phyloP scores from a whole-genome alignment of 2,329 filamentous ascomycete genomes.

The Paecilomyces dactylethromorphus region DNA sequence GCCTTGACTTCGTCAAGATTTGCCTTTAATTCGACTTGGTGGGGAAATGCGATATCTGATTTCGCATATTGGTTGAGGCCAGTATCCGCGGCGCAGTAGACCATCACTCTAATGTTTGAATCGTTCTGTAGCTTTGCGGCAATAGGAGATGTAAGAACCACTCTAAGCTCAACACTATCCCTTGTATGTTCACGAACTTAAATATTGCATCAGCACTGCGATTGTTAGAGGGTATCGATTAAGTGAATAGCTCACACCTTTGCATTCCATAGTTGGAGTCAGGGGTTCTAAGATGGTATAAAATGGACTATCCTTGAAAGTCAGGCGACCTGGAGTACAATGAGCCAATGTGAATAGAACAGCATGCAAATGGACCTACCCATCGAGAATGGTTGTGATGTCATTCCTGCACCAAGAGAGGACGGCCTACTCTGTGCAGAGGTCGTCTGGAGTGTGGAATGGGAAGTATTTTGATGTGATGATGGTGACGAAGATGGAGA shows the following conservation, averaged over 20 bases:
- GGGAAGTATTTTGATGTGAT: conserved; percentile 18
- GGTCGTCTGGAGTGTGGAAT: conserved; percentile 15
- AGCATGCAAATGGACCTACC: conserved; percentile 15
- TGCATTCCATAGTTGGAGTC: conserved; percentile 60
- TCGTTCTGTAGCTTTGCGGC: conserved; percentile 55
- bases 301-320: conserved; percentile 77
- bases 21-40: conserved; percentile 86
- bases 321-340: conserved; percentile 40
- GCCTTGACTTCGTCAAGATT: conserved; percentile 83
- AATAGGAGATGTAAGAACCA: conserved; percentile 48
- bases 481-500: conserved; percentile 17
- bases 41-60: conserved; percentile 76
- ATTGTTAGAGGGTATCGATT: conserved; percentile 14
- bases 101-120: conserved; percentile 63
- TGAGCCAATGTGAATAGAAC: conserved; percentile 8
- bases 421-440: conserved; percentile 20
- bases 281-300: conserved; percentile 64
- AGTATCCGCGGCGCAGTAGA: conserved; percentile 70
- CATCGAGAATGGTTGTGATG: conserved; percentile 19
- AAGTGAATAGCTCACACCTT: conserved; percentile 52
- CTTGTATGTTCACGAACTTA: conserved; percentile 53
- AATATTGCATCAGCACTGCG: conserved; percentile 5
- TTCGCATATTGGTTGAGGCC: conserved; percentile 51
- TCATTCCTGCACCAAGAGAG: conserved; percentile 22
- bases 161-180: conserved; percentile 53